These are phyloP conservation scores for Aureoboletus auriporus DNA, from an alignment of 768 basidiomycete genomes.

Conservation along the genomic window DNA sequence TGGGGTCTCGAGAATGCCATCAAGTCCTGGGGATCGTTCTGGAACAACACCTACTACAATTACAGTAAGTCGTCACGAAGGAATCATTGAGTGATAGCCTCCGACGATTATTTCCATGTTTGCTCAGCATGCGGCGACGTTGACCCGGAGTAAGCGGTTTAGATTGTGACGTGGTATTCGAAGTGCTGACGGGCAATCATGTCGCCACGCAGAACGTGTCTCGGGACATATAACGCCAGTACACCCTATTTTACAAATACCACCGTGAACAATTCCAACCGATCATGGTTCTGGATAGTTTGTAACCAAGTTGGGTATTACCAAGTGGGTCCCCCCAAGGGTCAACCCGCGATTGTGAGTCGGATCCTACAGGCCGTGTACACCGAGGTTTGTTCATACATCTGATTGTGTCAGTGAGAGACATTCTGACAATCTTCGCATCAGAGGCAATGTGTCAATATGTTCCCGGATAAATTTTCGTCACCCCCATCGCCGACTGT, in stretches of 20 bases:
- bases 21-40: conserved; percentile 56
- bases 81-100: background rate
- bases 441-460: conserved; percentile 63
- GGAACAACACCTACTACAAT: conserved; percentile 46
- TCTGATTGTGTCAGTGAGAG: too few species aligned
- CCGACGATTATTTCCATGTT: background rate
- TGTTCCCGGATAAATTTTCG: conserved; percentile 61
- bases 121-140: conserved; percentile 47
- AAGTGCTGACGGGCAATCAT: conserved; percentile 24
- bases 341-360: conserved; percentile 33
- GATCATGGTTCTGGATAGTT: conserved; percentile 74
- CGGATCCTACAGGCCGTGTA: conserved; percentile 31
- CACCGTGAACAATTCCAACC: conserved; percentile 46
- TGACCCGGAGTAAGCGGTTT: conserved; percentile 43
- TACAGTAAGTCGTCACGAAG: conserved; percentile 34
- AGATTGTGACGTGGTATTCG: background rate
- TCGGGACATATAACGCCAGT: conserved; percentile 41
- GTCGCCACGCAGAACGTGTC: conserved; percentile 26
- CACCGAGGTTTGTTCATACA: conserved; percentile 18
- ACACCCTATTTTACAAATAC: conserved; percentile 42
- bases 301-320: conserved; percentile 67
- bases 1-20: conserved; percentile 64
- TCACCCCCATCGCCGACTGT: conserved; percentile 42
- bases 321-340: conserved; percentile 35
- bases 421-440: background rate